Base-by-base conservation (phyloP, 306 rosid species). In the Trichosanthes truncata region DNA sequence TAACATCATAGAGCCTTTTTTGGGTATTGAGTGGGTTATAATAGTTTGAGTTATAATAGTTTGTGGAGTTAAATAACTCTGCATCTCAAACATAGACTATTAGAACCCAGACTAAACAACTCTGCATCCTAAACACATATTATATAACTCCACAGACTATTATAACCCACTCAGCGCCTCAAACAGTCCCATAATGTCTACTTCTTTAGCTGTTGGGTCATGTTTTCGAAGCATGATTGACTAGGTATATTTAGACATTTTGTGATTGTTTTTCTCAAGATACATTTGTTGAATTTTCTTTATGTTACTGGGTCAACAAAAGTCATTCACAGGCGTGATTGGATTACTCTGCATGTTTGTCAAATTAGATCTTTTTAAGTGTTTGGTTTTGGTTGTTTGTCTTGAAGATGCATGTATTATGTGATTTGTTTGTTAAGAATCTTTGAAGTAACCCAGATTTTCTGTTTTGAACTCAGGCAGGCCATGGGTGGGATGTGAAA, bases 401-500 rank as follows among this genome's bases (percentile, higher is more conserved):
- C 5, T 35, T 36, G 2, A 36, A 57, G 69, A 38, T 23, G 48
- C 29, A 38, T 15, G 38, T 23, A 25, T 36, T 29, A 3, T 82
- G 33, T 21, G 66, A 76, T 81, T 53, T 18, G 3, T 68, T 49
- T 67, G 77, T 69, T 72, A 31, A 43, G 75, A 77, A 48, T 80
- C 81, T 79, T 80, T 59, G 83, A 83, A 80, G 86, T 87, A 88
- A 85, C 88, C 84, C 76, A 81, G 74, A 84, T 33, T 80, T 79
- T 73, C 73, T 80, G 84, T 41, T 93, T 93, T 93, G 92, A 87
- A 93, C 93, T 89, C 96, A 93, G 98, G 93, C 98, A 93, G 98
- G 98, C 98, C 98, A 93, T 86, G 98, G 99, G 85, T 95, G 99
- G 99, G 99, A 95, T 87, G 99, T 95, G 89, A 95, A 95, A 92